Base-by-base conservation (phyloP, 2,329 filamentous ascomycete genomes). In the Huntiella moniliformis region DNA sequence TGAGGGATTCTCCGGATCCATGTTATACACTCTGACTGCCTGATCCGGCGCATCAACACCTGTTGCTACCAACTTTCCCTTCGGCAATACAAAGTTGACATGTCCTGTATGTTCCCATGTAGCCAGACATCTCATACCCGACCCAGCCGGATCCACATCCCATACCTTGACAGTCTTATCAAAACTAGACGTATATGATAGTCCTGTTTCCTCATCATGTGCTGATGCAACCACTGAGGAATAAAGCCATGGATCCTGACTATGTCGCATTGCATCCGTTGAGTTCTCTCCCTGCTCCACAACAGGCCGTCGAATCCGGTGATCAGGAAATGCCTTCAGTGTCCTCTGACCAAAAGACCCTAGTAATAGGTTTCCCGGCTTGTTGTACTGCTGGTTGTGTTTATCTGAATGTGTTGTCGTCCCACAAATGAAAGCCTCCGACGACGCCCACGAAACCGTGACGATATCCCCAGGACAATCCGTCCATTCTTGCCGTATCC, bases 301-400 rank as follows among this genome's bases (percentile, higher is more conserved):
- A 0, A 68, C 49, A 0, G 73, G 71, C 1, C 75, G 67, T 1
- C 63, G 57, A 13, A 78, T 70, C 1, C 71, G 65, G 52, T 79
- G 75, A 37, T 77, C 67, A 0, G 71, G 59, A 53, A 70, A 70
- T 0, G 72, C 68, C 4, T 57, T 63, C 2, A 79, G 55, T 0
- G 61, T 65, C 0, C 67, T 63, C 1, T 55, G 53, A 1, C 49
- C 52, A 1, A 64, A 60, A 0, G 71, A 75, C 5, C 71, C 74
- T 1, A 79, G 57, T 1, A 74, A 59, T 7, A 79, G 57, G 52
- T 79, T 79, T 1, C 75, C 74, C 0, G 71, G 67, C 52, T 73
- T 77, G 52, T 79, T 79, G 54, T 79, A 79, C 51, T 78, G 74
- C 53, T 77, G 73, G 48, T 78, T 79, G 37, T 74, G 70, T 0